Base-by-base conservation (phyloP, 345 rosid genomes). In the Salix caprea region DNA sequence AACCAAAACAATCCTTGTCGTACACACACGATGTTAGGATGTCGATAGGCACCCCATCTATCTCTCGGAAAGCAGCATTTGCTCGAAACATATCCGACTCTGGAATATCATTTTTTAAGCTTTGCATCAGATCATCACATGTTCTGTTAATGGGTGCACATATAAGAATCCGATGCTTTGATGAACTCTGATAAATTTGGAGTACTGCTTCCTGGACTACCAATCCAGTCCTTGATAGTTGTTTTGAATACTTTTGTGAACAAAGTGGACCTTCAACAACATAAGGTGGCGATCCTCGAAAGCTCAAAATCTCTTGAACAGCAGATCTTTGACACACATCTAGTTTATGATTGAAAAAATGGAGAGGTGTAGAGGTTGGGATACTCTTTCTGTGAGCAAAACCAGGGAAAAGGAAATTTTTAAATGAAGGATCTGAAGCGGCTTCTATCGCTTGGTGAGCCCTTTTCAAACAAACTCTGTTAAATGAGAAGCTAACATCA, bases 401-500 rank as follows among this genome's bases (percentile, higher is more conserved):
- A 65, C 74, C 18, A 19, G 89, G 89, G 70, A 87, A 87, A 34
- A 78, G 34, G 70, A 76, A 83, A 37, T 70, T 82, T 66, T 36
- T 24, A 50, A 83, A 71, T 24, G 48, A 64, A 75, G 81, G 74
- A 75, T 65, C 67, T 0, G 85, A 65, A 9, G 74, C 81, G 12
- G 85, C 84, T 76, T 82, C 74, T n/a, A 85, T 64, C 19, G 88
- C 90, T 69, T 85, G 82, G 70, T 82, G 86, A 67, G 83, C 84
- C 70, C 86, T 78, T 62, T 83, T 83, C 28, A 81, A 70, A 76
- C 81, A 83, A 21, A 80, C 86, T 80, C 87, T 80, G 76, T 82
- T 86, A 76, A 82, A 84, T 37, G 88, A 86, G 85, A 83, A 83
- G 77, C 82, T 79, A 67, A 86, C 73, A 56, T 86, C 80, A 40